phyloP scores from a whole-genome alignment of 2,329 filamentous ascomycete species.

The Fusarium abutilonis region DNA sequence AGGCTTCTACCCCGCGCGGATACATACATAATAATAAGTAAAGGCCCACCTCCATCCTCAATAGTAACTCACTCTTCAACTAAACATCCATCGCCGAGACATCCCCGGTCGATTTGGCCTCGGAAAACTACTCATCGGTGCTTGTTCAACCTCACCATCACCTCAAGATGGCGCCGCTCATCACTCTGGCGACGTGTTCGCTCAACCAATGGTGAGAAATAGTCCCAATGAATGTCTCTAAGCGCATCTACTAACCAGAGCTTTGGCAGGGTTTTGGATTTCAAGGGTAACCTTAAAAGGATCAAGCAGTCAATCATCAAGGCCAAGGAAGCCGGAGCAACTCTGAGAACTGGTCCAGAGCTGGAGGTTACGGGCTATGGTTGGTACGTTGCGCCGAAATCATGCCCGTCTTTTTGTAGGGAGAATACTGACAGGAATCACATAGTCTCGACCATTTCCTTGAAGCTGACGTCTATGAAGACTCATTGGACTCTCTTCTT shows the following conservation, averaged over 20 bases:
- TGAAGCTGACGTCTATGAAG: constrained; percentile 54
- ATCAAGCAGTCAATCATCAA: constrained; percentile 60
- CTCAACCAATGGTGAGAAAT: constrained; percentile 49
- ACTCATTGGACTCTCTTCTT: constrained; percentile 48
- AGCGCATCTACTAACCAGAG: background rate
- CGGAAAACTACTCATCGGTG: background rate
- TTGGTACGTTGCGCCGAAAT: background rate
- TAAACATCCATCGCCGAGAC: background rate
- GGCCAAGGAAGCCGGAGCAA: constrained; percentile 70
- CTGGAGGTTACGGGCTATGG: constrained; percentile 55
- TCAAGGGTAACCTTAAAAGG: constrained; percentile 62
- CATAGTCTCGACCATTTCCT: constrained; percentile 71
- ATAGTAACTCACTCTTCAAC: background rate
- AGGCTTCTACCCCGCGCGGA: constrained; percentile 30
- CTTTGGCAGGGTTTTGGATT: constrained; percentile 42
- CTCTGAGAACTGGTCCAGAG: constrained; percentile 68
- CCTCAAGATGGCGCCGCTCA: constrained; percentile 28
- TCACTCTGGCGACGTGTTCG: constrained; percentile 50
- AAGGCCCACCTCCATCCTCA: constrained; percentile 16
- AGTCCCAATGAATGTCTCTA: background rate
- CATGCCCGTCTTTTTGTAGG: no score
- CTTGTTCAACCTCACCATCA: background rate
- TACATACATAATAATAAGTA: background rate
- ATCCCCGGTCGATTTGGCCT: no score
- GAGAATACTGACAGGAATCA: background rate